phyloP scores from a whole-genome alignment of 176 grass and related monocot species.

The Avena atlantica region DNA sequence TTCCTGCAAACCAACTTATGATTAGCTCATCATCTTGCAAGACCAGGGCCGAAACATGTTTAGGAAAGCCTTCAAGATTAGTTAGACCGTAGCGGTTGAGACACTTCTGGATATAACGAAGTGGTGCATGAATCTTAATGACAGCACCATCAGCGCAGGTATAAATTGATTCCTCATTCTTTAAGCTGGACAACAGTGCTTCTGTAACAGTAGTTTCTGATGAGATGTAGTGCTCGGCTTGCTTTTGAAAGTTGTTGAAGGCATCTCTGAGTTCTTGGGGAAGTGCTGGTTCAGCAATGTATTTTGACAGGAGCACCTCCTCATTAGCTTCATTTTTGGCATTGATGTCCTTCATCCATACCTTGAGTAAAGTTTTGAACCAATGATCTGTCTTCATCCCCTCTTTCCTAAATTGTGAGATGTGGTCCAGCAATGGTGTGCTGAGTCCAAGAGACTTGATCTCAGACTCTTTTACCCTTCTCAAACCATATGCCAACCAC shows the following conservation, averaged over 20 bases:
- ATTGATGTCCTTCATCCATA: slow-evolving; percentile 91
- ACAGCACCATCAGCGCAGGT: slow-evolving; percentile 43
- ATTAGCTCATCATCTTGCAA: slow-evolving; percentile 96
- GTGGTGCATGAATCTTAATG: slow-evolving; percentile 69
- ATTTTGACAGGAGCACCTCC: slow-evolving; percentile 80
- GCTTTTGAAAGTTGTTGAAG: slow-evolving; percentile 86
- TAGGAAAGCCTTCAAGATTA: slow-evolving; percentile 82
- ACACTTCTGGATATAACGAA: slow-evolving; percentile 70
- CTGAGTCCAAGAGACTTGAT: slow-evolving; percentile 84
- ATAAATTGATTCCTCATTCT: slow-evolving; percentile 44
- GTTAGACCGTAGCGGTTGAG: slow-evolving; percentile 82
- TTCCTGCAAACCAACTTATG: slow-evolving; percentile 91
- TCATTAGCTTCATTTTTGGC: slow-evolving; percentile 71
- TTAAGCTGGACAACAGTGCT: slow-evolving; percentile 57
- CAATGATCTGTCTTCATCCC: slow-evolving; percentile 98
- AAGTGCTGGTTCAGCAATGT: slow-evolving; percentile 81
- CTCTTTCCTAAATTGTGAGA: slow-evolving; percentile 88
- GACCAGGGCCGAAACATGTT: slow-evolving; percentile 71
- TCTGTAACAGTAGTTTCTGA: slow-evolving; percentile 65
- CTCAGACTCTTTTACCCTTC: slow-evolving; percentile 94
- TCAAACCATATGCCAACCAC: slow-evolving; percentile 92
- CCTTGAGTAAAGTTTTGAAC: slow-evolving; percentile 88
- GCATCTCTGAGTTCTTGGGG: slow-evolving; percentile 76
- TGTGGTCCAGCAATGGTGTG: slow-evolving; percentile 83
- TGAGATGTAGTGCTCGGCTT: slow-evolving; percentile 67